Base-by-base conservation (phyloP, 257 asterid genomes). In the Petrea volubilis region DNA sequence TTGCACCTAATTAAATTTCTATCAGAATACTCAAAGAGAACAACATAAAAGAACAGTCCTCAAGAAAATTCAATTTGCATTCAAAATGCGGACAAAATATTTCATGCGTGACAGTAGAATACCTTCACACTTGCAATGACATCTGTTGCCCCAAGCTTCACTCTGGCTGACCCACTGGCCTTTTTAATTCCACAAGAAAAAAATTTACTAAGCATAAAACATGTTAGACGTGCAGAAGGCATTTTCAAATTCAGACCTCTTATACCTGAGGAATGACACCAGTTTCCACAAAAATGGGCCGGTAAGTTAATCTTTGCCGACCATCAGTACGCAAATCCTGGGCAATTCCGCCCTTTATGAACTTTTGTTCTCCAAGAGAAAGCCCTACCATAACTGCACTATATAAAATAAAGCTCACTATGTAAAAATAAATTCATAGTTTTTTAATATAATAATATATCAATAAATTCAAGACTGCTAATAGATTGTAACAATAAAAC, bases 131-230 rank as follows among this genome's bases (percentile, higher is more conserved):
- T 84, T 0, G 96, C 99, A 56, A 89, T 86, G 63, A 94, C 99
- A 68, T 91, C 91, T 12, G 97, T 94, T 17, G 87, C 91, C 68
- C 99, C 97, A 56, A 94, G 73, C 87, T 84, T 89, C 52, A 94
- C 90, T 85, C 90, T 86, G 44, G 97, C 96, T 7, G 97, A 94
- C 74, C 99, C 97, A 84, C 88, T 91, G 49, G 99, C 99, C 97
- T 93, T 65, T 72, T n/a, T 65, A 72, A 70, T 70, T 40, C 40
- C 68, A 77, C 29, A 51, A 76, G 70, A 65, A 72, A n/a, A 41
- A n/a, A 57, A 61, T 5, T n/a, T n/a, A 62, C 63, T 41, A 65
- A 70, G 53, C 41, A 34, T 7, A 21, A 40, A 27, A 34, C 61
- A 24, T 24, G 41, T 31, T 7, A 28, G 29, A 52, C 15, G 36